These are phyloP conservation scores for Curvularia verruculosa DNA, from an alignment of 2,329 filamentous ascomycete genomes.

Conservation along the genomic window DNA sequence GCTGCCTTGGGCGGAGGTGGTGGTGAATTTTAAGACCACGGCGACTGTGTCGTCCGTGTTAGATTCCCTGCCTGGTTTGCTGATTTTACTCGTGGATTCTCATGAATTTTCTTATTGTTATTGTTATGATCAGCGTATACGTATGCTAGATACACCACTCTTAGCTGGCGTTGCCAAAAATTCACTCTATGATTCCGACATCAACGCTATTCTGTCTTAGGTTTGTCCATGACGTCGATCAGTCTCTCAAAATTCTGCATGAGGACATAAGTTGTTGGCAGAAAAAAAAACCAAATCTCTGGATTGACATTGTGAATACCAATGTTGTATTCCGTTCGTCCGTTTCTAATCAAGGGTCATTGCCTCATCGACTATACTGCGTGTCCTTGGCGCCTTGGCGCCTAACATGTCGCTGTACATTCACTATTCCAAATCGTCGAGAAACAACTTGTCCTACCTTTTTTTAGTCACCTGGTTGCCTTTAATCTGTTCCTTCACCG, in stretches of 20 bases:
- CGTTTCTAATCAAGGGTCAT: not conserved
- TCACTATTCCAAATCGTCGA: not conserved
- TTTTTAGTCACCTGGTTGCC: not conserved
- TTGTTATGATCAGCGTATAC: constrained; percentile 1
- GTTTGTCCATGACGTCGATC: not conserved
- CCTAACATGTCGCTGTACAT: not conserved
- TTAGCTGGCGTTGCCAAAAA: constrained; percentile 1
- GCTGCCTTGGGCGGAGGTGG: constrained; percentile 59
- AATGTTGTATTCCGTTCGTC: not conserved
- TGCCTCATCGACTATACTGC: not conserved
- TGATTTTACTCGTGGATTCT: not conserved
- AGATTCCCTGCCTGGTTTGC: not conserved
- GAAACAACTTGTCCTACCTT: not conserved
- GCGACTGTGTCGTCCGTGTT: not conserved
- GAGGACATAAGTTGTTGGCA: not conserved
- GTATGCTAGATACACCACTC: constrained; percentile 11
- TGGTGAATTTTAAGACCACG: constrained; percentile 41
- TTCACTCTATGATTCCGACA: not conserved
- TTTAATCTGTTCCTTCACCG: not conserved
- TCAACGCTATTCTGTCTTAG: not conserved
- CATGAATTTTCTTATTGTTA: not conserved
- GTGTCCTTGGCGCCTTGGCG: not conserved
- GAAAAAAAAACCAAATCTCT: not conserved
- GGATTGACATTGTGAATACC: too few relatives aligned
- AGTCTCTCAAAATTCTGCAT: too few relatives aligned